Base-by-base conservation (phyloP, 164 flowering plant genomes). In the Tetrastigma voinierianum region DNA sequence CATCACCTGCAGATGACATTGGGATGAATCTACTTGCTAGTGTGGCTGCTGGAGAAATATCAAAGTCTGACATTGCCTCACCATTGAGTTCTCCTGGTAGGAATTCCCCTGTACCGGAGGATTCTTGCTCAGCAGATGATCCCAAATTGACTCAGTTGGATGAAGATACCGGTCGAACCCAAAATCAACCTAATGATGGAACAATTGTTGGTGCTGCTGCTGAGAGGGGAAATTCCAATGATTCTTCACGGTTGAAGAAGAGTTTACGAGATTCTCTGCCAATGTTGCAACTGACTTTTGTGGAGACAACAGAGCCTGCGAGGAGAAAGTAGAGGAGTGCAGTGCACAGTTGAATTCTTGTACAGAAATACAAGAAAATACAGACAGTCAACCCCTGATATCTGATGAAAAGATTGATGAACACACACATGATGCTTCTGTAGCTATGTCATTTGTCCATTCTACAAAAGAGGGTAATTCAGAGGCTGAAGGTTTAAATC, bases 21-120 rank as follows among this genome's bases (percentile, higher is more conserved):
- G 98, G 97, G 44, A 94, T 94, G 90, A 87, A 90, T 76, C 74
- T 94, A 58, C 96, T 94, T 77, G 97, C 97, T 45, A 91, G 87
- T 90, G 97, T 90, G 66, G 98, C 98, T 70, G 86, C 96, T 67
- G 95, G 88, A 61, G 96, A 91, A 75, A 84, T 89, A 60, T 76
- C 82, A 6, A 86, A 81, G 65, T 86, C 87, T 53, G 86, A 79
- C 2, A 40, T 66, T 43, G 78, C 46, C 67, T 80, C 88, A 17
- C 86, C 88, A 12, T 19, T 23, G 60, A 74, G 46, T 48, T 91
- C 96, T 76, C 85, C 90, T 8, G 73, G 59, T 21, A 73, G 64
- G 68, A 73, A 59, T 52, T 49, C 76, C 9, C 64, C 79, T 43
- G 43, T 53, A 17, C 65, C 46, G 43, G 87, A 82, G 19, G 80